Conservation (phyloP, 2,329 filamentous ascomycete species). For the Trichoderma koningii region DNA sequence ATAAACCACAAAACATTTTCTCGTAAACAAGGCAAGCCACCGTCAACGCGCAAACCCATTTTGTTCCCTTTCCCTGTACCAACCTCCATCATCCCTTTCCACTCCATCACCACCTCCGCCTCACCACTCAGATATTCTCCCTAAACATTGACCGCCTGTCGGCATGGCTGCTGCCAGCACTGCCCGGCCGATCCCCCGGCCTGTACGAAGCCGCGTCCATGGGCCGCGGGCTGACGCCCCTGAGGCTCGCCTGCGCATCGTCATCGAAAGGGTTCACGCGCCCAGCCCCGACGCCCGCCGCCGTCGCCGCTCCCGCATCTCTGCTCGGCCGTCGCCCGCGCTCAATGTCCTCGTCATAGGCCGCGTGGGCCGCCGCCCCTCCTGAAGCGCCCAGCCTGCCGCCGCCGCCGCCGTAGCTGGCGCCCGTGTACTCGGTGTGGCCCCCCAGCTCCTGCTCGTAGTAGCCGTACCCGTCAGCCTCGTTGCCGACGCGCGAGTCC, state of each 20-base stretch:
- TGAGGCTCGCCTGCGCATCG: slow-evolving; percentile 62
- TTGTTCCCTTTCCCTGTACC: background rate
- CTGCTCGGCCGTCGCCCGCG: slow-evolving; percentile 50
- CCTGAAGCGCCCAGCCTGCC: slow-evolving; percentile 48
- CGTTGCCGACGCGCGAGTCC: slow-evolving; percentile 76
- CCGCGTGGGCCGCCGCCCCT: slow-evolving; percentile 35
- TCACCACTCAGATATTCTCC: slow-evolving; percentile 57
- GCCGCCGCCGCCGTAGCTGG: slow-evolving; percentile 51
- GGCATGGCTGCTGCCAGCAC: slow-evolving; percentile 60
- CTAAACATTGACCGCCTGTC: slow-evolving; percentile 70
- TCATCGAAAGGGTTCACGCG: slow-evolving; percentile 70
- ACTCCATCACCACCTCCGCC: background rate
- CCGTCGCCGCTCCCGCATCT: slow-evolving; percentile 41
- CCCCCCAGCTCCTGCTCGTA: slow-evolving; percentile 71
- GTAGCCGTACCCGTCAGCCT: slow-evolving; percentile 68
- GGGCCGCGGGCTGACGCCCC: slow-evolving; percentile 77
- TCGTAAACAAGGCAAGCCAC: slow-evolving; percentile 9
- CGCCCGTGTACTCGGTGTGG: slow-evolving; percentile 41
- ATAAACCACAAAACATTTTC: background rate
- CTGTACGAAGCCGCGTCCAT: slow-evolving; percentile 50
- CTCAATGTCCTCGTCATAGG: slow-evolving; percentile 38
- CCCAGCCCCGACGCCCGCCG: slow-evolving; percentile 21
- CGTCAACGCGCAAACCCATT: background rate
- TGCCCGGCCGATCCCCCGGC: slow-evolving; percentile 40
- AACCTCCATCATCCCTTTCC: background rate